Conservation (phyloP, 805 yeast genomes). For the Barnettozyma californica region DNA sequence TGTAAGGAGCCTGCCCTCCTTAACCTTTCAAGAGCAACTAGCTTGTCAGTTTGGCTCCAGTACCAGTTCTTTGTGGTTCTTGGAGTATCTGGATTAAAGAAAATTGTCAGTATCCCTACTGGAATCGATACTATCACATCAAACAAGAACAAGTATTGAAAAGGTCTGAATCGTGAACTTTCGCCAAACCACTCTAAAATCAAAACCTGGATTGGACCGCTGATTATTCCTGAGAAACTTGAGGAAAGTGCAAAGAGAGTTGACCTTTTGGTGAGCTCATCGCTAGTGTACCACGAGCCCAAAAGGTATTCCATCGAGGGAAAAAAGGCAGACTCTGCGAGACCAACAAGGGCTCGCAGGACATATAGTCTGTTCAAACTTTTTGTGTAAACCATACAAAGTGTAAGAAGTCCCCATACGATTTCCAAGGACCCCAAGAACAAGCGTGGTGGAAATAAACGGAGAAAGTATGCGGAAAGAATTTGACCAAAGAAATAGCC, state of each 20-base stretch:
- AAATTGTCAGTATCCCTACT: constrained; percentile 36
- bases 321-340: constrained; percentile 41
- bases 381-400: constrained; percentile 27
- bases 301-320: constrained; percentile 43
- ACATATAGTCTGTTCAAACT: constrained; percentile 24
- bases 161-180: constrained; percentile 26
- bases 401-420: constrained; percentile 36
- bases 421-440: constrained; percentile 40
- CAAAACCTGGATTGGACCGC: constrained; percentile 33
- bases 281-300: constrained; percentile 30
- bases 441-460: constrained; percentile 35
- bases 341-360: constrained; percentile 33
- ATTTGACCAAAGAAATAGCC: constrained; percentile 46
- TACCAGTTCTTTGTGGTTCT: constrained; percentile 37
- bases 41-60: constrained; percentile 15
- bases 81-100: constrained; percentile 40
- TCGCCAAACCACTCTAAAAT: constrained; percentile 22
- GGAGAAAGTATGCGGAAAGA: constrained; percentile 37
- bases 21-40: constrained; percentile 41
- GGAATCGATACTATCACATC: constrained; percentile 38
- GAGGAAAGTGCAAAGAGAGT: constrained; percentile 28
- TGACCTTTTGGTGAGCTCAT: constrained; percentile 31
- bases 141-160: constrained; percentile 38
- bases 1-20: constrained; percentile 35
- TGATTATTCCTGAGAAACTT: constrained; percentile 27